Percentiles rank a stretch among this genome's conserved stretches.
Evolutionary conservation across 148 eudicot species (phyloP).

Genomic region (Oxyria digyna): DNA sequence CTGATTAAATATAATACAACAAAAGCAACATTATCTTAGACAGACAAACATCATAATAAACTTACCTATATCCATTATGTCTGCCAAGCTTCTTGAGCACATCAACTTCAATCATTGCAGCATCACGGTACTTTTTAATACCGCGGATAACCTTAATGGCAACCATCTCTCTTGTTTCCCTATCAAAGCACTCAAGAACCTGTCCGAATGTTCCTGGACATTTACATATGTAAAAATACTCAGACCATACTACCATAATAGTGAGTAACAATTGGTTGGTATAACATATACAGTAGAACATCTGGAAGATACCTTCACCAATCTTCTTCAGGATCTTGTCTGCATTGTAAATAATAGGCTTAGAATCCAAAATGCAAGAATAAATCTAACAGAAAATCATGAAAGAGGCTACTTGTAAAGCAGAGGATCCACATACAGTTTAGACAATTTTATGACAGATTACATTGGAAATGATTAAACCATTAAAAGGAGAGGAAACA

Average conservation of each 20-base stretch:
- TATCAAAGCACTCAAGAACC: constrained; percentile 75
- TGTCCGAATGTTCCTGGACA: constrained; percentile 63
- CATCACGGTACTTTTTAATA: constrained; percentile 88
- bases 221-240: constrained; percentile 4
- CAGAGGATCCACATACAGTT: too few relatives aligned
- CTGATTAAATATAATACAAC: background rate
- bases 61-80: constrained; percentile 75
- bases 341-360: constrained; percentile 16
- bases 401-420: background rate
- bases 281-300: background rate
- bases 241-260: background rate
- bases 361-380: background rate
- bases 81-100: constrained; percentile 81
- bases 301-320: constrained; percentile 47
- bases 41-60: background rate
- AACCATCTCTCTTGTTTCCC: constrained; percentile 50
- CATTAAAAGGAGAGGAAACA: background rate
- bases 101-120: constrained; percentile 88
- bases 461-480: background rate
- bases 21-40: background rate
- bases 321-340: constrained; percentile 66
- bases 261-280: background rate
- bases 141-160: constrained; percentile 75
- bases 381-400: background rate
- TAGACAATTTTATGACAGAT: too few relatives aligned